Conservation (phyloP, 2,329 filamentous ascomycete species). For the Sporothrix pallida region DNA sequence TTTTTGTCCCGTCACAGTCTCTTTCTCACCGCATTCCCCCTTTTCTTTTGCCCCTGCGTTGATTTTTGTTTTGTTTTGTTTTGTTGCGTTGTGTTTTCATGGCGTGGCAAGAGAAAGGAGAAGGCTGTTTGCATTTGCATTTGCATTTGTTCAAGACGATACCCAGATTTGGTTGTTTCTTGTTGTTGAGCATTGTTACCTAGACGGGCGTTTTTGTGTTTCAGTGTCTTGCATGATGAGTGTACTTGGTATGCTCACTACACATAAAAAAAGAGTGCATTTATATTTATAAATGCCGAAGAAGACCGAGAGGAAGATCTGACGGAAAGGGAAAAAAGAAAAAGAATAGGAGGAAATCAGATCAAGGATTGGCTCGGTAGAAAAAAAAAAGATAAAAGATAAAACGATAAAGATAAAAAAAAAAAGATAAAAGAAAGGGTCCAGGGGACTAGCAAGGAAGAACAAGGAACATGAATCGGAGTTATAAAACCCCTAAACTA, state of each 20-base stretch:
- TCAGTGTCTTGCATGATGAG: not conserved
- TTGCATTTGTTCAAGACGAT: slow-evolving; percentile 15
- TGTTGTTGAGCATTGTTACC: not conserved
- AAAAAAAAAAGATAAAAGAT: too few relatives aligned
- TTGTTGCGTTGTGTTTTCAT: not conserved
- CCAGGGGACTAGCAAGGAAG: too few relatives aligned
- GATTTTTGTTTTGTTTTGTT: not conserved
- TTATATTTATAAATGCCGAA: not conserved
- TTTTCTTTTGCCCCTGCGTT: not conserved
- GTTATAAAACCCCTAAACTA: too few relatives aligned
- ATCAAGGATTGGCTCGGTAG: not conserved
- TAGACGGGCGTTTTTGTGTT: not conserved
- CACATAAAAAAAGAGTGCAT: not conserved
- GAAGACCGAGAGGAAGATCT: not conserved
- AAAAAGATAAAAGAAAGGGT: too few relatives aligned
- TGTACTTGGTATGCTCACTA: not conserved
- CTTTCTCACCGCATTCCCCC: not conserved
- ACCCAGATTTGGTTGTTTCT: slow-evolving; percentile 26
- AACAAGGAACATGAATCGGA: too few relatives aligned
- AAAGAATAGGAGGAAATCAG: not conserved
- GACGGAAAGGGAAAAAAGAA: not conserved
- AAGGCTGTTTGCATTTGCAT: not conserved
- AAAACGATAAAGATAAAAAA: too few relatives aligned
- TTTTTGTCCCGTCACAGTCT: not conserved
- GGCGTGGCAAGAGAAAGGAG: not conserved